Evolutionary conservation across 2,329 filamentous ascomycete species (phyloP), one percentile per base, ranked within the genome.

Genomic region (Fusarium kyushuense): DNA sequence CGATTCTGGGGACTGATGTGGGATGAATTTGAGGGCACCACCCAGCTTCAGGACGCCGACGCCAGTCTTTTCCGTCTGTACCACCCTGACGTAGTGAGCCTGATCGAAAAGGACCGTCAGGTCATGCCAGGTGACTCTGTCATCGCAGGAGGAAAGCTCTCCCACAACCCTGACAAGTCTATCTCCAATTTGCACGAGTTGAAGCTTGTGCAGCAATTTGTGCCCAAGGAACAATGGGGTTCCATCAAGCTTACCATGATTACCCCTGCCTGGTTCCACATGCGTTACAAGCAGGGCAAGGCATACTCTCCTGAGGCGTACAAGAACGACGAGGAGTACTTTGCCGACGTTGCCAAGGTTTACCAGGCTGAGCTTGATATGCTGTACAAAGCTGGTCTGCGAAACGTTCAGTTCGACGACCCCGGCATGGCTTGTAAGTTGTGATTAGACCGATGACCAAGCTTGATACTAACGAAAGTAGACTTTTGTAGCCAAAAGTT

Each of bases 401-500:
- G 88, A 29, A 90, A 90, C 68, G 85, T 90, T n/a, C 89, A 90
- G 74, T 89, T 89, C 48, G 89, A 90, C 66, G 89, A 90, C 74
- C 89, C 88, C 1, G 87, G 88, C 58, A 84, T 91, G 77, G 88
- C 88, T 16, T 91, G 88, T 90, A 78, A 80, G 87, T 58, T 12
- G 87, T 57, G 10, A 17, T 3, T 2, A 3, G 8, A 16, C 6
- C n/a, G 3, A 9, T 14, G 6, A 3, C 0, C 2, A 11, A 3
- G 16, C 4, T 7, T 3, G 4, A 16, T 47, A 21, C 65, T 75
- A 14, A 66, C 61, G 13, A 16, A 5, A n/a, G 1, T 55, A 90
- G 89, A 92, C 77, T 93, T 93, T 79, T 93, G 90, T 79, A 90
- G 88, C 21, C 83, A 90, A 58, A 87, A 89, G 76, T 92, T 92